Percentiles rank a stretch among this genome's conserved stretches.
These are phyloP conservation scores for Fremontodendron californicum DNA, from an alignment of 345 rosid species.

Conservation along the genomic window DNA sequence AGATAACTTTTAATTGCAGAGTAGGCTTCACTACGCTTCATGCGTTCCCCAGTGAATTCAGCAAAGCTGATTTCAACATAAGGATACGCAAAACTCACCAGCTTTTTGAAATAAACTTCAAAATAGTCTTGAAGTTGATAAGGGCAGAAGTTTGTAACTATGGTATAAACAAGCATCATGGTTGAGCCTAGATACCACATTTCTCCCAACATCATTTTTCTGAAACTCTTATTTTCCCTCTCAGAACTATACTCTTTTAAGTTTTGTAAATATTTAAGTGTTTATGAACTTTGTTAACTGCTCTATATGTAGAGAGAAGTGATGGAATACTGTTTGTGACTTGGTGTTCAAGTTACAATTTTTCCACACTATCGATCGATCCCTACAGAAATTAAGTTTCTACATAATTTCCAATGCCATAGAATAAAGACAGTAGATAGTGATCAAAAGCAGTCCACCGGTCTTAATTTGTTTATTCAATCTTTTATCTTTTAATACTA, in stretches of 20 bases:
- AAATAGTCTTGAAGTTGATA: too few relatives aligned
- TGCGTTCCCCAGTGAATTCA: not conserved
- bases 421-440: not conserved
- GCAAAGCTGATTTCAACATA: not conserved
- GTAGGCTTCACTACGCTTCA: not conserved
- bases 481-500: not conserved
- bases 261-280: not conserved
- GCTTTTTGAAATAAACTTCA: too few relatives aligned
- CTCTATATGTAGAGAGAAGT: not conserved
- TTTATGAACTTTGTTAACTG: not conserved
- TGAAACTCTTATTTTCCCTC: not conserved
- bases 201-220: constrained; percentile 13
- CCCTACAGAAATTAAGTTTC: too few relatives aligned
- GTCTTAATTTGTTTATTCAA: not conserved
- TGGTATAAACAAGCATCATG: too few relatives aligned
- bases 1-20: not conserved
- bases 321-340: not conserved
- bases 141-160: too few relatives aligned
- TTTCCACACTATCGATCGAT: too few relatives aligned
- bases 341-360: not conserved
- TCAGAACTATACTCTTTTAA: not conserved
- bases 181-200: constrained; percentile 25
- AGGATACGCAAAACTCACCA: too few relatives aligned
- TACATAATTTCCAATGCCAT: not conserved
- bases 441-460: not conserved